Base-by-base conservation (phyloP, 139 green algal species). In the Trebouxia sp. region DNA sequence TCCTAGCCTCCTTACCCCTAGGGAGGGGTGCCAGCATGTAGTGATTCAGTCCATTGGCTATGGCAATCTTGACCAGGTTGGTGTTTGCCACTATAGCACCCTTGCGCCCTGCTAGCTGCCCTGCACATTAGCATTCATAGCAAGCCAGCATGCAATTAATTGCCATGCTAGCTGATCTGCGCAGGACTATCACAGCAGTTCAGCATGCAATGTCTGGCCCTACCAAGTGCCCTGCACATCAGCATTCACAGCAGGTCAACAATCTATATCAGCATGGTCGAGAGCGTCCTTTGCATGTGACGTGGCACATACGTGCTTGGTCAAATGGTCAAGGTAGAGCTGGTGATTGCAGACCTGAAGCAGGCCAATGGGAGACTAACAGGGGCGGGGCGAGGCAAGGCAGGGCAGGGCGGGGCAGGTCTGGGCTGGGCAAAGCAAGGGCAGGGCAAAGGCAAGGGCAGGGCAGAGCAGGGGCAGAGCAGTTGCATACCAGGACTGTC, bases 91-190 rank as follows among this genome's bases (percentile, higher is more conserved):
- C 82, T 30, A 89, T 67, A 38, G 50, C 38, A 28, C 86, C 81
- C 84, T 90, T 90, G 28, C 83, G 55, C 48, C 66, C 65, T 28
- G 86, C 84, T 80, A 90, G 80, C 80, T 89, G 86, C n/a, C 86
- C 86, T 82, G 85, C 83, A 79, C 56, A 37, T 35, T 17, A 35
- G 56, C n/a, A 69, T 12, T 12, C 56, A 69, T 17, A 12, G 0
- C 8, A 35, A 69, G 9, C 9, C 22, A 10, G 20, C 35, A 22
- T 37, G 30, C 22, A 22, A 69, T 39, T 26, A 69, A 39, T 6
- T 69, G 24, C 0, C 50, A 58, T 17, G 77, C 87, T 81, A 50
- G 69, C 86, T 37, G 75, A 28, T 14, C 62, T 83, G 67, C 82
- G 69, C 5, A 35, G 22, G 24, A 56, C 42, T 39, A 84, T 81